Conservation (phyloP, 1,284 basidiomycete genomes). For the Megacollybia platyphylla region DNA sequence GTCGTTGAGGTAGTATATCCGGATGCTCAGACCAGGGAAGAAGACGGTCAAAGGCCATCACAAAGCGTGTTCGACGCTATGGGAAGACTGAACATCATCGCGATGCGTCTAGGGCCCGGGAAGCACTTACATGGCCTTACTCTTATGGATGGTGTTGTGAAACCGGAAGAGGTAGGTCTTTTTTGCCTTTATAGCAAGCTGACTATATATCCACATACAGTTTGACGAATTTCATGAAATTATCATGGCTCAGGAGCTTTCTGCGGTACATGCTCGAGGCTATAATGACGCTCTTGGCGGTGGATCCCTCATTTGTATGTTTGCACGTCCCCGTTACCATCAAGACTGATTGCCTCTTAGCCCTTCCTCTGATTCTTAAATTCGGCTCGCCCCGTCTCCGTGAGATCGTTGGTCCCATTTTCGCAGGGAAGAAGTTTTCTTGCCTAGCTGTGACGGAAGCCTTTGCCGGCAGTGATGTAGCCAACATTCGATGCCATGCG, state of each 20-base stretch:
- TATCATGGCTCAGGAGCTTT: slow-evolving; percentile 23
- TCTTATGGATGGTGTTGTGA: slow-evolving; percentile 65
- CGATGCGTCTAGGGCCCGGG: slow-evolving; percentile 74
- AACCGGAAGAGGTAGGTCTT: slow-evolving; percentile 61
- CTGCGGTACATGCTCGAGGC: slow-evolving; percentile 31
- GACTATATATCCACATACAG: slow-evolving; percentile 8
- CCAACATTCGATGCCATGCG: slow-evolving; percentile 29
- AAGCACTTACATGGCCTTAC: slow-evolving; percentile 65
- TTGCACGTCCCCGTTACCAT: neutral
- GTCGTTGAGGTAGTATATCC: slow-evolving; percentile 33
- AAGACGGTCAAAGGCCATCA: slow-evolving; percentile 50
- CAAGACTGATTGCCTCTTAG: slow-evolving; percentile 14
- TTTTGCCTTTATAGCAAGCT: neutral
- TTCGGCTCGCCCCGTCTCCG: slow-evolving; percentile 59
- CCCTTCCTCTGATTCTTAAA: slow-evolving; percentile 63
- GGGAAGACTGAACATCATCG: slow-evolving; percentile 50
- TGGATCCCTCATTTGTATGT: slow-evolving; percentile 19
- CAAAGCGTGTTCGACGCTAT: slow-evolving; percentile 42
- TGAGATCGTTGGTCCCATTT: slow-evolving; percentile 61
- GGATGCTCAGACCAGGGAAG: slow-evolving; percentile 39
- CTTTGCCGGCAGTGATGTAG: slow-evolving; percentile 59
- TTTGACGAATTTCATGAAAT: slow-evolving; percentile 68
- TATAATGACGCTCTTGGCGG: slow-evolving; percentile 28
- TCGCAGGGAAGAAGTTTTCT: slow-evolving; percentile 54
- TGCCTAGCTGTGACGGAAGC: slow-evolving; percentile 69